phyloP scores from a whole-genome alignment of 139 green algal species.

The Haematococcus lacustris region DNA sequence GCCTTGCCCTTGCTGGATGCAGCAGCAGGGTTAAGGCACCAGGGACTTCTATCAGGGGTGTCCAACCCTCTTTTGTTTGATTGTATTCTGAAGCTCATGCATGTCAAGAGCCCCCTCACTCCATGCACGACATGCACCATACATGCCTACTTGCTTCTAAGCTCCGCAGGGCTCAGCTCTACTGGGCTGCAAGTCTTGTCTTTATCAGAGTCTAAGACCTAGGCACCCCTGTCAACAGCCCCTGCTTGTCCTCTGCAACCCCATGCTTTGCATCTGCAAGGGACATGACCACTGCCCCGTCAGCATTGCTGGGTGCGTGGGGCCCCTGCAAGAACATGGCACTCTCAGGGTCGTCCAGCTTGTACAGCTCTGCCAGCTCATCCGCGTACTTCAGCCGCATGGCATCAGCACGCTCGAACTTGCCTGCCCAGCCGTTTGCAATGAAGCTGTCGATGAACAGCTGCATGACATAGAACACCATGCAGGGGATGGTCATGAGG shows the following conservation, averaged over 20 bases:
- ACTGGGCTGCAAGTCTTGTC: background rate
- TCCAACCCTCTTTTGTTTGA: background rate
- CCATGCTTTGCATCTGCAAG: background rate
- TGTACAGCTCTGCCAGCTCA: constrained; percentile 26
- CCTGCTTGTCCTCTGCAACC: background rate
- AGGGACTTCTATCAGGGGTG: too few relatives aligned
- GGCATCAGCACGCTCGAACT: constrained; percentile 35
- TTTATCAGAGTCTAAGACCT: constrained; percentile 1
- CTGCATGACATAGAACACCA: constrained; percentile 67
- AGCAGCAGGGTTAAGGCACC: too few relatives aligned
- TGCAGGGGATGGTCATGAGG: constrained; percentile 70
- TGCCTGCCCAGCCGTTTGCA: constrained; percentile 38
- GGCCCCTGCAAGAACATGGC: background rate
- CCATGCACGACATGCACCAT: background rate
- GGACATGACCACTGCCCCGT: background rate
- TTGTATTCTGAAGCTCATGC: background rate
- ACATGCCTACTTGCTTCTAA: background rate
- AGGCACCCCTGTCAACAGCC: background rate
- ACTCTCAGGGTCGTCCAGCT: constrained; percentile 13
- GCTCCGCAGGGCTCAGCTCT: background rate
- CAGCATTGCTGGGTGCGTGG: background rate
- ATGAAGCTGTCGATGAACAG: constrained; percentile 67
- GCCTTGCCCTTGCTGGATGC: too few relatives aligned
- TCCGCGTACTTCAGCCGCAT: constrained; percentile 32
- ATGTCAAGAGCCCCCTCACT: background rate